Conservation (phyloP, 106 monocot genomes). For the Apostasia ramifera region DNA sequence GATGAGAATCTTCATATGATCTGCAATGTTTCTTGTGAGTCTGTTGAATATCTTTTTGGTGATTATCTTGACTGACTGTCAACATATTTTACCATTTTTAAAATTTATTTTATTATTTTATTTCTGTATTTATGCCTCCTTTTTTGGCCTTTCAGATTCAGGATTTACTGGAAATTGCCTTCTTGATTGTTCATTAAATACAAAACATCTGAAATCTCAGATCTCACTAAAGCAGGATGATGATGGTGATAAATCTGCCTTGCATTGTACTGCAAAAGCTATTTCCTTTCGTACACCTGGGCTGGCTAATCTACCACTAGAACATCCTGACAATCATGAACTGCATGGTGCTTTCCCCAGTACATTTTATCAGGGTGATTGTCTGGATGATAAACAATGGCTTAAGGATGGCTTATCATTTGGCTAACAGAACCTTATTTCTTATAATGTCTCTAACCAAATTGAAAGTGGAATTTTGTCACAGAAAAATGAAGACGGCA, state of each 20-base stretch:
- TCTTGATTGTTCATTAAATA: slow-evolving; percentile 10
- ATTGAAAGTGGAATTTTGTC: slow-evolving; percentile 5
- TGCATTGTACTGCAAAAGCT: slow-evolving; percentile 5
- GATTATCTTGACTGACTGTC: not conserved
- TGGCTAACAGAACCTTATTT: slow-evolving; percentile 23
- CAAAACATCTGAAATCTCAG: slow-evolving; percentile 14
- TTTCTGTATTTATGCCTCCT: not conserved
- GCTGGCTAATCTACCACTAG: slow-evolving; percentile 8
- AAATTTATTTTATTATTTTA: not conserved
- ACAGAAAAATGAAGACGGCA: slow-evolving; percentile 17
- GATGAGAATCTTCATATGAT: slow-evolving; percentile 13
- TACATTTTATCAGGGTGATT: slow-evolving; percentile 26
- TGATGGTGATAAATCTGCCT: slow-evolving; percentile 13
- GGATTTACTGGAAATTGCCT: slow-evolving; percentile 9
- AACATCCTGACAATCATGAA: slow-evolving; percentile 18
- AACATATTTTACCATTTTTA: not conserved
- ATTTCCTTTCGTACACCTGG: not conserved
- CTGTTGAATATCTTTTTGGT: slow-evolving; percentile 11
- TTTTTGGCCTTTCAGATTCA: slow-evolving; percentile 15
- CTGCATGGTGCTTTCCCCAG: slow-evolving; percentile 31
- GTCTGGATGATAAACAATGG: slow-evolving; percentile 30
- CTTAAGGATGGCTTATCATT: slow-evolving; percentile 30
- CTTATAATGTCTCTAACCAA: slow-evolving; percentile 13
- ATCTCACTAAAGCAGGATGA: slow-evolving; percentile 1
- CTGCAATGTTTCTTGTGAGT: slow-evolving; percentile 8